A percentile compares a stretch with the other conserved stretches of the same genome.
These are phyloP conservation scores for Xylaria palmicola DNA, from an alignment of 495 filamentous ascomycete genomes.

Conservation along the genomic window DNA sequence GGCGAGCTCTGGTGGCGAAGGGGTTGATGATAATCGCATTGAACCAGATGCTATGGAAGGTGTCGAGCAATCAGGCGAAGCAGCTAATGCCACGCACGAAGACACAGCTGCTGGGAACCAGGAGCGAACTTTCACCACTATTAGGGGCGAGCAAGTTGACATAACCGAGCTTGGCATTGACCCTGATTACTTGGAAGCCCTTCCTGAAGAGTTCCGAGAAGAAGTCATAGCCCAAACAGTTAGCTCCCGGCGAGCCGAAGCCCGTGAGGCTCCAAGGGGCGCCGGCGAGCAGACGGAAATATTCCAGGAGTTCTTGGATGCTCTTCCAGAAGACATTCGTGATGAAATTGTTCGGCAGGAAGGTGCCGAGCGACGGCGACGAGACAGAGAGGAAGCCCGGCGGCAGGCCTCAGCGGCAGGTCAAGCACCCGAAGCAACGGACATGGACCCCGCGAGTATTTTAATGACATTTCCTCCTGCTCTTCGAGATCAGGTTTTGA, in stretches of 20 bases:
- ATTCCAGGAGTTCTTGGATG: slow-evolving; percentile 91
- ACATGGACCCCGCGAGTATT: slow-evolving; percentile 93
- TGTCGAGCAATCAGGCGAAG: slow-evolving; percentile 59
- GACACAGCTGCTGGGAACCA: slow-evolving; percentile 31
- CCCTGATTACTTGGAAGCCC: slow-evolving; percentile 84
- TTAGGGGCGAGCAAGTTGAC: slow-evolving; percentile 81
- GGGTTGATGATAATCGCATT: slow-evolving; percentile 19
- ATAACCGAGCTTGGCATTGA: slow-evolving; percentile 95
- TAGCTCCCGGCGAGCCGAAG: slow-evolving; percentile 76
- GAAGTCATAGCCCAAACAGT: slow-evolving; percentile 90
- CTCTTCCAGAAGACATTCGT: slow-evolving; percentile 84
- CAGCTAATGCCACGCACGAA: slow-evolving; percentile 26
- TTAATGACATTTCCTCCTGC: slow-evolving; percentile 84
- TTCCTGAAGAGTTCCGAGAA: slow-evolving; percentile 92
- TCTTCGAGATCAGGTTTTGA: slow-evolving; percentile 79
- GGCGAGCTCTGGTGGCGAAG: slow-evolving; percentile 16
- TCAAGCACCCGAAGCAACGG: slow-evolving; percentile 60
- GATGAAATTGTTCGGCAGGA: slow-evolving; percentile 89
- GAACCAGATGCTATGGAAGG: slow-evolving; percentile 80
- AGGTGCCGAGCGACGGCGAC: slow-evolving; percentile 80
- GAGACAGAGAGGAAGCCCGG: slow-evolving; percentile 74
- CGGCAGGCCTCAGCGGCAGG: slow-evolving; percentile 52
- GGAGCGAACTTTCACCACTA: slow-evolving; percentile 69
- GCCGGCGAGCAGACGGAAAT: slow-evolving; percentile 86
- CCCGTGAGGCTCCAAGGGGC: slow-evolving; percentile 53